phyloP scores from a whole-genome alignment of 1,139 yeast species.

The Hyphopichia khmerensis region DNA sequence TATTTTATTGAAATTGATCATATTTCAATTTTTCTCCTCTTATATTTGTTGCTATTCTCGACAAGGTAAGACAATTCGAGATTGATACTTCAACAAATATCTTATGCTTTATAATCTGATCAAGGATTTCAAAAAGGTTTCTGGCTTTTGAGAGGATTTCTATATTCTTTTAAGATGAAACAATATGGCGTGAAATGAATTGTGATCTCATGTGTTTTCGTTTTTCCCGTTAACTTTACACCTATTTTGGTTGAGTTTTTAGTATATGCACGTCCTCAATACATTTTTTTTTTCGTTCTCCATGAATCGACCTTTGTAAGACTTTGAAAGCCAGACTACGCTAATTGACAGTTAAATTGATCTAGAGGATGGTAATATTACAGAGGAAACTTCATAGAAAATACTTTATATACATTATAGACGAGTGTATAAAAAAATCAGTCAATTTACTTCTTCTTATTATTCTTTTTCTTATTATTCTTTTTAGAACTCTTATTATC shows the following conservation, averaged over 20 bases:
- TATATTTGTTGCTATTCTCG: not conserved
- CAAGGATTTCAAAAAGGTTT: too few relatives aligned
- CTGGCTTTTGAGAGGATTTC: too few relatives aligned
- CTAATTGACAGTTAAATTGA: too few relatives aligned
- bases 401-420: not conserved
- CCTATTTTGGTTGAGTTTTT: not conserved
- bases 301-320: too few relatives aligned
- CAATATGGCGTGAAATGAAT: too few relatives aligned
- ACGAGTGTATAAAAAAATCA: not conserved
- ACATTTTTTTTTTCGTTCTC: too few relatives aligned
- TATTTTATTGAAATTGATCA: slow-evolving; percentile 4
- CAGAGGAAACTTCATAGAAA: not conserved
- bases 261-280: not conserved
- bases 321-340: too few relatives aligned
- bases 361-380: not conserved
- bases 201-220: slow-evolving; percentile 1
- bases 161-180: too few relatives aligned
- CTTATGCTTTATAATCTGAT: too few relatives aligned
- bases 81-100: too few relatives aligned
- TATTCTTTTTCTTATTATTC: slow-evolving; percentile 1
- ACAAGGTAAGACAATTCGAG: not conserved
- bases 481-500: not conserved
- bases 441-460: not conserved
- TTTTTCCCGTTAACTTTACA: not conserved
- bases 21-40: not conserved